phyloP scores from a whole-genome alignment of 495 filamentous ascomycete species.

The Penicillium robsamsonii region DNA sequence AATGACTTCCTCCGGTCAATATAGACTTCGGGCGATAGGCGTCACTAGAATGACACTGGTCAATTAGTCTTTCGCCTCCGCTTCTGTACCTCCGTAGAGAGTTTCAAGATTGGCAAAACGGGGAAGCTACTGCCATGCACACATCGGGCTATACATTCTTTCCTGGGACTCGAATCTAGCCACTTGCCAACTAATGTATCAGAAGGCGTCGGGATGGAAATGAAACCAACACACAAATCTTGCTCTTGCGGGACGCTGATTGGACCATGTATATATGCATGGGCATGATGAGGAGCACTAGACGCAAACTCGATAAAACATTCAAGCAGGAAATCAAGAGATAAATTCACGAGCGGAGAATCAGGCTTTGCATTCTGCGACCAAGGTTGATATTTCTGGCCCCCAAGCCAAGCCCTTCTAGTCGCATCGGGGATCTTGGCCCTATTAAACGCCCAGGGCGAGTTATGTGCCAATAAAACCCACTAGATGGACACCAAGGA shows the following conservation, averaged over 20 bases:
- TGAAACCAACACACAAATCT: not conserved
- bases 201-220: not conserved
- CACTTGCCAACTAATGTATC: constrained; percentile 2
- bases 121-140: not conserved
- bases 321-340: not conserved
- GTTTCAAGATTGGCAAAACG: not conserved
- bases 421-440: not conserved
- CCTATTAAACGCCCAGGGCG: not conserved
- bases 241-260: not conserved
- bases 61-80: not conserved
- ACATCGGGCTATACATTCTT: not conserved
- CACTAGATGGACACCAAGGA: not conserved
- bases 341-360: not conserved
- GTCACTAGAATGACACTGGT: not conserved
- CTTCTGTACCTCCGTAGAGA: not conserved
- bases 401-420: constrained; percentile 10
- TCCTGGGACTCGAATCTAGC: not conserved
- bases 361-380: not conserved
- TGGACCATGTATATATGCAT: not conserved
- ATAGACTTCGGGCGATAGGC: not conserved
- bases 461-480: not conserved
- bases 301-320: not conserved
- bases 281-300: not conserved
- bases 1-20: not conserved
- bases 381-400: constrained; percentile 5